These are phyloP conservation scores for Carpediemonas membranifera DNA, from an alignment of 78 protist species.

Conservation along the genomic window DNA sequence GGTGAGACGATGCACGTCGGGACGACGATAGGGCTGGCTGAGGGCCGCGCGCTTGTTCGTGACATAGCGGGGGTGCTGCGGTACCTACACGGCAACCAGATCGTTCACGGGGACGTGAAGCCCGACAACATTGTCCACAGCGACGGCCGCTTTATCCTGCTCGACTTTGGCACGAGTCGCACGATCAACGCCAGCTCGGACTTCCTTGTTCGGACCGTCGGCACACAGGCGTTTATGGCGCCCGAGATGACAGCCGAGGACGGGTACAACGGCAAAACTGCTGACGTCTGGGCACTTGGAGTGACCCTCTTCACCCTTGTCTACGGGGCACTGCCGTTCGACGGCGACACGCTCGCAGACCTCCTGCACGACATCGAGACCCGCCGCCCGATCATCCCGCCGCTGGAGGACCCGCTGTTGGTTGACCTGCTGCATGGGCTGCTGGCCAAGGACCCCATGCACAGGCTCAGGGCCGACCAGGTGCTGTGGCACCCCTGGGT, in stretches of 20 bases:
- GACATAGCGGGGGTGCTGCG: neutral
- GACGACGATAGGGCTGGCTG: neutral
- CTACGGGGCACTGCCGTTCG: neutral
- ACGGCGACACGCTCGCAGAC: neutral
- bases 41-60: neutral
- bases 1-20: neutral
- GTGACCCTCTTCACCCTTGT: constrained; percentile 10
- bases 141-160: neutral
- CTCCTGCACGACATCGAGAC: neutral
- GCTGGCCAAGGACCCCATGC: neutral
- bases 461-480: neutral
- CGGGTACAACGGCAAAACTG: constrained; percentile 1
- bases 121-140: constrained; percentile 1
- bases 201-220: neutral
- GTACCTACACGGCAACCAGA: constrained; percentile 3
- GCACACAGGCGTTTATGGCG: neutral
- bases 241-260: neutral
- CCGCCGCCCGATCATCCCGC: neutral
- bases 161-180: neutral
- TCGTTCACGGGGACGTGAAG: constrained; percentile 9
- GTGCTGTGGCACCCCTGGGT: neutral
- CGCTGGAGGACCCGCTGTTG: neutral
- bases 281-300: constrained; percentile 25
- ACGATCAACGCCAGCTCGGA: neutral
- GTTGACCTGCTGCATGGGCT: neutral